Base-by-base conservation (phyloP, 2,329 filamentous ascomycete genomes). In the Dactylella cylindrospora region DNA sequence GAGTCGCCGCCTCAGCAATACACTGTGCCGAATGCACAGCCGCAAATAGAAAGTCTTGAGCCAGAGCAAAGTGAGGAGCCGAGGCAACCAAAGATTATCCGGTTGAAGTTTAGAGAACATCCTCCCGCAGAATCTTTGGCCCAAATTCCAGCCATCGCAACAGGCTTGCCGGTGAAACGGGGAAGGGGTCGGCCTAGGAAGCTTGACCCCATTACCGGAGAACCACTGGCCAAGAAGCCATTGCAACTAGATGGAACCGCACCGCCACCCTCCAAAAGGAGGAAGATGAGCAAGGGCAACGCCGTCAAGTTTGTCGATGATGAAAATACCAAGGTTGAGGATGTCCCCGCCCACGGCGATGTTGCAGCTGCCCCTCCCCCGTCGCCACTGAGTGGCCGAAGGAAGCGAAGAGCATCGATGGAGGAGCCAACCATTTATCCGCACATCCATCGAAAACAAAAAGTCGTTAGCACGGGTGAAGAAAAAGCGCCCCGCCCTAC, bases 391-490 rank as follows among this genome's bases (percentile, higher is more conserved):
- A n/a, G n/a, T n/a, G 5, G 5, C 23, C 41, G 17, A 52, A 36
- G n/a, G 29, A 61, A 61, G 41, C n/a, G n/a, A n/a, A 40, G 55
- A 23, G 53, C 46, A 23, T 32, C 28, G 29, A 41, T 39, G 19
- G 55, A 61, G 39, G 55, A 61, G 26, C 55, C 47, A 20, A 12
- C 35, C 4, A 46, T 31, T 23, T 32, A 61, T 19, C 55, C 47
- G 1, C 55, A 61, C 15, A 44, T 61, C 23, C 31, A 53, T 31
- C 40, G 55, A 23, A 61, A 61, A 41, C 55, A 61, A 31, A 61
- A 53, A 22, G 33, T 49, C 10, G 43, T 61, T 15, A 47, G 33
- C 22, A 61, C 55, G 1, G 41, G 41, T 19, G 55, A 61, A 28
- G 55, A 61, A 17, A 31, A 23, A 36, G 22, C 49, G 1, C 47